Percentiles rank a stretch among this genome's conserved stretches.
These are phyloP conservation scores for Daldinia concentrica DNA, from an alignment of 495 filamentous ascomycete genomes.

Conservation along the genomic window DNA sequence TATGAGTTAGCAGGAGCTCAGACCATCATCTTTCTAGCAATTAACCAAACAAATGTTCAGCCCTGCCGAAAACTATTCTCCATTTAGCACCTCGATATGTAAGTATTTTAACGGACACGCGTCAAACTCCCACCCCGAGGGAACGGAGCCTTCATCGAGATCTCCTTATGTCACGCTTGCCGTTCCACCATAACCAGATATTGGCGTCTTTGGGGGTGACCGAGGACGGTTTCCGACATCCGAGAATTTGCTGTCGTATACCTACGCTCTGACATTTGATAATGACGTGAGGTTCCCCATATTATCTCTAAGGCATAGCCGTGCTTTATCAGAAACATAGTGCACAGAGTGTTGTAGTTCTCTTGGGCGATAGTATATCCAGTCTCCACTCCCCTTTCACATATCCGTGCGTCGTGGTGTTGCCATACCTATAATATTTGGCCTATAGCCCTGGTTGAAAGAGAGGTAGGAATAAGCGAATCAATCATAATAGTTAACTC, in stretches of 20 bases:
- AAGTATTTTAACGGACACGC: background rate
- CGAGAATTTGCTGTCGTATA: background rate
- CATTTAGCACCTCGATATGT: background rate
- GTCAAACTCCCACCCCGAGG: background rate
- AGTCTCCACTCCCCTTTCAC: constrained; percentile 1
- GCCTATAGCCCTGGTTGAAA: background rate
- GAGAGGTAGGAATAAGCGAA: background rate
- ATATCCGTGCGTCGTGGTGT: background rate
- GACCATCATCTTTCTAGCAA: constrained; percentile 29
- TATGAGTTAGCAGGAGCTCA: constrained; percentile 31
- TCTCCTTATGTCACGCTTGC: background rate
- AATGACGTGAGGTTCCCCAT: constrained; percentile 12
- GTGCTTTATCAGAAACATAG: constrained; percentile 23
- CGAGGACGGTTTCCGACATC: background rate
- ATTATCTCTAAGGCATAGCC: constrained; percentile 3
- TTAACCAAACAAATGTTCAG: constrained; percentile 12
- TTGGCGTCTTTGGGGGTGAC: background rate
- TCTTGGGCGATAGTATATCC: constrained; percentile 3
- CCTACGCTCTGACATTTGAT: constrained; percentile 27
- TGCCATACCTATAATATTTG: constrained; percentile 1
- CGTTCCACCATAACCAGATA: background rate
- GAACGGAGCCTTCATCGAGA: background rate
- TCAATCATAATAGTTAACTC: background rate
- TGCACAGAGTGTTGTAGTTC: constrained; percentile 3
- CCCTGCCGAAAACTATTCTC: constrained; percentile 12